Base-by-base conservation (phyloP, 2,329 filamentous ascomycete species). In the Fusarium anguioides region DNA sequence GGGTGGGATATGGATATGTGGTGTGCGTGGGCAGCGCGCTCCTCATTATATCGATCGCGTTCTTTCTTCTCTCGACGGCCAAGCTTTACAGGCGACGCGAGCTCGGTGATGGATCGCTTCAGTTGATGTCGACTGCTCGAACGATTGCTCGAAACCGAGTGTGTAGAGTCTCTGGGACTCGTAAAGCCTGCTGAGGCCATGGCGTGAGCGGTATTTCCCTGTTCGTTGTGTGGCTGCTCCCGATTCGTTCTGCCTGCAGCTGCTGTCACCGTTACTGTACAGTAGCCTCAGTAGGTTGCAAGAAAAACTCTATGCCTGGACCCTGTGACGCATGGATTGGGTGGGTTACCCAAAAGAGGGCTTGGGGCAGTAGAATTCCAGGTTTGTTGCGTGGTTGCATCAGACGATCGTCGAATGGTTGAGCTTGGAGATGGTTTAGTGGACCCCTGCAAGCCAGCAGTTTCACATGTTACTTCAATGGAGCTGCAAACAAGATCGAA, bases 41-140 rank as follows among this genome's bases (percentile, higher is more conserved):
- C 77, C 53, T 80, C 74, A 65, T 74, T 60, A 60, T 60, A 71
- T 58, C 71, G 71, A 40, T 72, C 68, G 55, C 70, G 70, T 48
- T 73, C 69, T 51, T 72, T 70, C 49, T 72, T 72, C 39, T 77
- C 72, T 36, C 65, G 70, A 26, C 81, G 80, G 75, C 72, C 68
- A 65, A 79, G 76, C 57, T 77, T 80, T 60, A 80, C 77, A 21
- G 85, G 83, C 33, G 83, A 81, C 23, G 84, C 79, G 49, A 86
- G 70, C 66, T 87, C 86, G 41, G 82, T 83, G 59, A 87, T 81
- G 44, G 87, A 89, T 31, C 85, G 82, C 61, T 81, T 84, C 60
- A 87, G 79, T 68, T 86, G 84, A 69, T 87, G 86, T 59, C 81
- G 82, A 75, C 72, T 68, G 73, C 69, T 71, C 24, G 72, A 64